Conservation (phyloP, 768 basidiomycete species). For the Serendipita vermifera region DNA sequence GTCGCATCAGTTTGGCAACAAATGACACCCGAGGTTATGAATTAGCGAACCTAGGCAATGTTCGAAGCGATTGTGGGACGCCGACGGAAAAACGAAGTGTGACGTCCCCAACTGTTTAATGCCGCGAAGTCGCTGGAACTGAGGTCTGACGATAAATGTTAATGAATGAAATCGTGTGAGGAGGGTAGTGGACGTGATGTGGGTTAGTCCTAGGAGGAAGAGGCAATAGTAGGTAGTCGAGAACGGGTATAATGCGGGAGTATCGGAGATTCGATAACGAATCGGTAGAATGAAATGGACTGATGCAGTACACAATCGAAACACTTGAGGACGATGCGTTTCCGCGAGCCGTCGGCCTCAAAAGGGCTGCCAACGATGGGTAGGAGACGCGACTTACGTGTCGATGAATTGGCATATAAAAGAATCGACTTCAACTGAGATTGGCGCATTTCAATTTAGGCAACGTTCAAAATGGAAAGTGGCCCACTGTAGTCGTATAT, state of each 20-base stretch:
- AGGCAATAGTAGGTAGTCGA: constrained; percentile 13
- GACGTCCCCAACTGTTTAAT: constrained; percentile 74
- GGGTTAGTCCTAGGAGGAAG: too few species aligned
- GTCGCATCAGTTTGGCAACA: not conserved
- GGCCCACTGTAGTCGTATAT: constrained; percentile 32
- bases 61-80: constrained; percentile 71
- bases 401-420: constrained; percentile 37
- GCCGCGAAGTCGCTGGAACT: constrained; percentile 64
- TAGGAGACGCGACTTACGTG: constrained; percentile 37
- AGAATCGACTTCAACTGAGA: not conserved
- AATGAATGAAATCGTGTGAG: not conserved
- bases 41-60: constrained; percentile 53
- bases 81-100: constrained; percentile 63
- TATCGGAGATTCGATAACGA: constrained; percentile 6
- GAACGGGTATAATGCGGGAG: constrained; percentile 7
- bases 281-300: not conserved
- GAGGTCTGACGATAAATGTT: constrained; percentile 31
- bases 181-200: too few species aligned
- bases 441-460: constrained; percentile 17
- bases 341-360: not conserved
- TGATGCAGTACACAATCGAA: not conserved
- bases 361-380: not conserved
- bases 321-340: not conserved
- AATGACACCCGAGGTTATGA: constrained; percentile 4
- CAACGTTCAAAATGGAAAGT: constrained; percentile 17